Evolutionary conservation across 768 basidiomycete species (phyloP).

Genomic region (Mycena filopes): DNA sequence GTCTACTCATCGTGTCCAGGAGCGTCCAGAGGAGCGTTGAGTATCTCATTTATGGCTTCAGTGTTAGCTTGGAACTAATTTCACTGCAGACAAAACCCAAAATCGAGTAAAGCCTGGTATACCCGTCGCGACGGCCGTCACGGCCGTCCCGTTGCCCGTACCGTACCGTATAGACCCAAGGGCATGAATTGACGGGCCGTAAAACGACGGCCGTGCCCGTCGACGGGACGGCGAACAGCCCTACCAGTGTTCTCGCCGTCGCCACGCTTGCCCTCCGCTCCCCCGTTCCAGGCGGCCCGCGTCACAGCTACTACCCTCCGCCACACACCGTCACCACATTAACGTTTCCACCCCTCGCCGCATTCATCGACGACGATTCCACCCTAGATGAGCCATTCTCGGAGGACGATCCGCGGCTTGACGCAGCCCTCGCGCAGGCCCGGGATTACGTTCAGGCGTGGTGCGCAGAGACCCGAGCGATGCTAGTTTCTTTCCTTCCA

Average conservation of each 20-base stretch:
- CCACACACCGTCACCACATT: conserved; percentile 8
- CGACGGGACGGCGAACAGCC: no score
- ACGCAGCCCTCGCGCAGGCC: not conserved
- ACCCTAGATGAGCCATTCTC: not conserved
- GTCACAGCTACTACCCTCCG: not conserved
- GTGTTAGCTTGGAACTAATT: no score
- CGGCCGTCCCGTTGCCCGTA: no score
- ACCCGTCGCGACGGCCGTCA: no score
- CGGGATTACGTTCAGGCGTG: conserved; percentile 7
- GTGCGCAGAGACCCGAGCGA: not conserved
- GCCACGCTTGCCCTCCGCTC: not conserved
- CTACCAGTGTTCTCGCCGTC: not conserved
- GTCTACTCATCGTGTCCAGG: no score
- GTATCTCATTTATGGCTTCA: no score
- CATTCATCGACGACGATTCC: conserved; percentile 1
- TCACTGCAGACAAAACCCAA: no score
- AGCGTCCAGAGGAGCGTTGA: no score
- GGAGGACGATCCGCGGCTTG: not conserved
- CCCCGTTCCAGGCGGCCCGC: not conserved
- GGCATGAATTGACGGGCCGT: no score
- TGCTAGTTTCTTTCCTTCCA: not conserved
- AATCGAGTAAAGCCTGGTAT: no score
- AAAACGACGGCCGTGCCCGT: not conserved
- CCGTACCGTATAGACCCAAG: no score
- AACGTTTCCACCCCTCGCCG: conserved; percentile 6